Conservation (phyloP, 2,329 filamentous ascomycete species). For the Trematosphaeria pertusa region DNA sequence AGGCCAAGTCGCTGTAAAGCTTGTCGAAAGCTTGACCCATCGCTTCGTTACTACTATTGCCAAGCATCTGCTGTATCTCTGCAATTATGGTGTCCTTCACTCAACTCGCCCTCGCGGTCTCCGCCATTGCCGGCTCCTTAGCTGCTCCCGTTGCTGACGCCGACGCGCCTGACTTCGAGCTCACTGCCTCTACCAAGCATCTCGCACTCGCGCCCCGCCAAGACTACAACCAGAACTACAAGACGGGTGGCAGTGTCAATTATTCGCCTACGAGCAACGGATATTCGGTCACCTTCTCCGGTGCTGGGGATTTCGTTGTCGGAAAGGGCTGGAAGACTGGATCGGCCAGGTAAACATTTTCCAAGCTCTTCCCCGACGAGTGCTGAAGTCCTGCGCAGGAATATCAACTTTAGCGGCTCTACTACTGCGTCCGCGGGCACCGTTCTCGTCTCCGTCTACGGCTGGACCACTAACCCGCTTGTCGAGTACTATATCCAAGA, state of each 20-base stretch:
- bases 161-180: conserved; percentile 39
- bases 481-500: conserved; percentile 61
- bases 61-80: too few species aligned
- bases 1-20: too few species aligned
- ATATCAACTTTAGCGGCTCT: conserved; percentile 38
- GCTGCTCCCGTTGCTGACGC: conserved; percentile 30
- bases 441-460: conserved; percentile 55
- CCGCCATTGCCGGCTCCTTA: conserved; percentile 24
- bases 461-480: conserved; percentile 59
- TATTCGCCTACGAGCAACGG: conserved; percentile 35
- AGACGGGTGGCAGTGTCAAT: conserved; percentile 38
- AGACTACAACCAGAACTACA: conserved; percentile 46
- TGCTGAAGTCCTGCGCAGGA: conserved; percentile 14
- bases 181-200: conserved; percentile 17
- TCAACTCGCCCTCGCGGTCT: conserved; percentile 28
- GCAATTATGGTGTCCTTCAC: conserved; percentile 39
- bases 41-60: too few species aligned
- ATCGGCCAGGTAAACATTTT: conserved; percentile 35
- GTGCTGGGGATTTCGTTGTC: conserved; percentile 39
- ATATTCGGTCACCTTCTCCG: conserved; percentile 37
- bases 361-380: too few species aligned
- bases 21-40: too few species aligned
- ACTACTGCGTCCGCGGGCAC: conserved; percentile 31
- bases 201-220: conserved; percentile 33
- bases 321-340: conserved; percentile 43